Conservation (phyloP, 352 stramenopile species). For the Aphanomyces cochlioides region DNA sequence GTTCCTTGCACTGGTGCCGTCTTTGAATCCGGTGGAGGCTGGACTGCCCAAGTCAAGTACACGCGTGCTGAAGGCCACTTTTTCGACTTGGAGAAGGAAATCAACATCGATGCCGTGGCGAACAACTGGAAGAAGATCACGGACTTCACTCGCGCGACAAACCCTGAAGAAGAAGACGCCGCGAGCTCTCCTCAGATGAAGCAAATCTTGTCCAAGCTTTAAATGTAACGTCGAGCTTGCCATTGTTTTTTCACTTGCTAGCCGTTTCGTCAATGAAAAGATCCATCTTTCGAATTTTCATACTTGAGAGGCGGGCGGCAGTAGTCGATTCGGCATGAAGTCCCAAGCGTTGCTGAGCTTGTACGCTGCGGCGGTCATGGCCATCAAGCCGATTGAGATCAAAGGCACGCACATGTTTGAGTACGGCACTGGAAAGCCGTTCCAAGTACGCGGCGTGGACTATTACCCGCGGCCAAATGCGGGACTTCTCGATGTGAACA, state of each 20-base stretch:
- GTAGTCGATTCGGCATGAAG: no score
- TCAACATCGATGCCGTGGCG: constrained; percentile 74
- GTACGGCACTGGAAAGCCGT: constrained; percentile 57
- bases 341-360: no score
- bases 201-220: constrained; percentile 78
- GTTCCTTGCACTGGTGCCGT: constrained; percentile 66
- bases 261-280: constrained; percentile 2
- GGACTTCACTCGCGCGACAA: constrained; percentile 65
- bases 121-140: constrained; percentile 71
- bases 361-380: background rate
- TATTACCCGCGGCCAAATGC: constrained; percentile 85
- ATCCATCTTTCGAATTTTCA: background rate
- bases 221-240: constrained; percentile 23
- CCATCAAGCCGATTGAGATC: constrained; percentile 40
- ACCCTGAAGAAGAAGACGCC: constrained; percentile 74
- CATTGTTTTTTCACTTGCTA: background rate
- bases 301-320: background rate
- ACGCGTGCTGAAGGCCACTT: constrained; percentile 62
- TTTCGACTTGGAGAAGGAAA: constrained; percentile 65
- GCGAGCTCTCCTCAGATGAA: constrained; percentile 58
- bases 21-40: constrained; percentile 84
- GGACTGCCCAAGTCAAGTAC: constrained; percentile 79
- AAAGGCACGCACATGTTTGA: constrained; percentile 82
- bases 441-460: constrained; percentile 70
- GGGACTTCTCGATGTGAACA: constrained; percentile 61